phyloP scores from a whole-genome alignment of 441 rosid species.

The Erysimum pusillum region DNA sequence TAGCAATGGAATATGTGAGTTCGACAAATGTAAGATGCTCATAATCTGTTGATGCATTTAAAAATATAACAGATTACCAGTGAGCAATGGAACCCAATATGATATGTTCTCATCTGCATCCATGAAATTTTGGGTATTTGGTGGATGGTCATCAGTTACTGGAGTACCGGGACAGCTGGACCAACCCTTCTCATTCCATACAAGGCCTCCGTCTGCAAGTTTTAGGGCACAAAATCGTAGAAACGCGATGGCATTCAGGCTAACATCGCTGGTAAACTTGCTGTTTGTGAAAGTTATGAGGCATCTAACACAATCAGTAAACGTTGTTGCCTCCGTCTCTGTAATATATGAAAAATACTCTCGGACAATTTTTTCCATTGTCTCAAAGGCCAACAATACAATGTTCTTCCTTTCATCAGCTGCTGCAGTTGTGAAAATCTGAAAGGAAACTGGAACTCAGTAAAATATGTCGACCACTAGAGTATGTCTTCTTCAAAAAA shows the following conservation, averaged over 20 bases:
- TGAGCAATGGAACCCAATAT: constrained; percentile 93
- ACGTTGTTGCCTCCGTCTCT: constrained; percentile 92
- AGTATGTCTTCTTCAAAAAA: not conserved
- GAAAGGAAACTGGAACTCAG: constrained; percentile 47
- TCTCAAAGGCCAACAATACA: constrained; percentile 92
- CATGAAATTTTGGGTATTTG: constrained; percentile 51
- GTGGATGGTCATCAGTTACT: constrained; percentile 49
- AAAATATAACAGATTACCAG: constrained; percentile 62
- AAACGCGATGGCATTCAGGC: constrained; percentile 98
- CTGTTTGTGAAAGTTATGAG: constrained; percentile 94
- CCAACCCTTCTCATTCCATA: constrained; percentile 65
- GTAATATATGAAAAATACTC: constrained; percentile 94
- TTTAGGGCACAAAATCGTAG: constrained; percentile 96
- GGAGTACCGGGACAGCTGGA: constrained; percentile 54
- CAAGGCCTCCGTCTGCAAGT: constrained; percentile 96
- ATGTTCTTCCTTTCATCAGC: constrained; percentile 92
- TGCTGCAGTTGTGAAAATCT: constrained; percentile 95
- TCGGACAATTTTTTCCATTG: constrained; percentile 97
- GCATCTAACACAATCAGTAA: constrained; percentile 97
- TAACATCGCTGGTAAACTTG: constrained; percentile 90
- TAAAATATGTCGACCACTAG: constrained; percentile 31
- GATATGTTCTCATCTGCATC: constrained; percentile 86
- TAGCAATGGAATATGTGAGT: constrained; percentile 27
- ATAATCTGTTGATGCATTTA: constrained; percentile 13
- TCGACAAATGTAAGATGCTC: constrained; percentile 4